Conservation (phyloP, 441 rosid genomes). For the Dalechampia spathulata region DNA sequence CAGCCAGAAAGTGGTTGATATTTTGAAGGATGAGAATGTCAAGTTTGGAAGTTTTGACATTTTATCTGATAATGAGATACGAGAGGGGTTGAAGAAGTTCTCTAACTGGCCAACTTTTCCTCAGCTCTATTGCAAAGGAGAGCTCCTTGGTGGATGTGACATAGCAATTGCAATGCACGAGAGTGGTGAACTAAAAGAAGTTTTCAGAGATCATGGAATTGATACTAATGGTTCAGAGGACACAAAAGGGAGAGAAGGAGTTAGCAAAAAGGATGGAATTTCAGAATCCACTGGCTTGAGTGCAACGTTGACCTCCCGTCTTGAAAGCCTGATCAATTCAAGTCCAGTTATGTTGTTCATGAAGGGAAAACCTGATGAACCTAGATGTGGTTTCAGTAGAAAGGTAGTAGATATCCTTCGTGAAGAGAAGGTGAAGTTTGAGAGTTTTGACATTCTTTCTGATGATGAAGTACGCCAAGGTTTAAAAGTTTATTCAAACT, state of each 20-base stretch:
- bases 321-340: conserved; percentile 59
- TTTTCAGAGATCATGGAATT: conserved; percentile 59
- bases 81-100: conserved; percentile 88
- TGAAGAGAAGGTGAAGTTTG: conserved; percentile 65
- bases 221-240: conserved; percentile 20
- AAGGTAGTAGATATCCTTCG: conserved; percentile 60
- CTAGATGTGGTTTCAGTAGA: conserved; percentile 81
- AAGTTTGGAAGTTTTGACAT: conserved; percentile 80
- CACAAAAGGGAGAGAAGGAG: conserved; percentile 4
- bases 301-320: conserved; percentile 35
- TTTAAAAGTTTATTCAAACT: conserved; percentile 82
- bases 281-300: conserved; percentile 55
- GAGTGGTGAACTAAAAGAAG: conserved; percentile 78
- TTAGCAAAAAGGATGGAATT: conserved; percentile 35
- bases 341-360: conserved; percentile 80
- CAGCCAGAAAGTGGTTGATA: conserved; percentile 73
- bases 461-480: conserved; percentile 81
- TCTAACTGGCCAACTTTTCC: conserved; percentile 97
- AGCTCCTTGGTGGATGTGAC: conserved; percentile 89
- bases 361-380: conserved; percentile 87
- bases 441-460: conserved; percentile 68
- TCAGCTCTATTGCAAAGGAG: conserved; percentile 79
- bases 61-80: conserved; percentile 84
- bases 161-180: conserved; percentile 74
- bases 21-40: conserved; percentile 66